These are phyloP conservation scores for Xanthoparmelia taractica DNA, from an alignment of 495 filamentous ascomycete species.

Conservation along the genomic window DNA sequence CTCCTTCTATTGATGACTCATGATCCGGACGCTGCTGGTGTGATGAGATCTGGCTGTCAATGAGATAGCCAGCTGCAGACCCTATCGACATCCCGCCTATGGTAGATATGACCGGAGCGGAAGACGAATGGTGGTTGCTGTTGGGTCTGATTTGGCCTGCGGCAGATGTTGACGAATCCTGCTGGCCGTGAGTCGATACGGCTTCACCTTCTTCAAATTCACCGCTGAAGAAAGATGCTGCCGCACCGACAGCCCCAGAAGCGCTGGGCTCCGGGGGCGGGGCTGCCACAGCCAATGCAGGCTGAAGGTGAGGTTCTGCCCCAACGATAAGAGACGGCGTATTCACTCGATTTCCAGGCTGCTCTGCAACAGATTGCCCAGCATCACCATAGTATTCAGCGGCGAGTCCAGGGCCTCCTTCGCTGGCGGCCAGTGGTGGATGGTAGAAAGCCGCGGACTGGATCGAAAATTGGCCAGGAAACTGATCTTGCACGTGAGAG, in stretches of 20 bases:
- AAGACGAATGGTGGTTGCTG: conserved; percentile 23
- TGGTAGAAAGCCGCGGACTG: conserved; percentile 41
- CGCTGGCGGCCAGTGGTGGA: conserved; percentile 41
- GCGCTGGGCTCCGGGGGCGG: conserved; percentile 48
- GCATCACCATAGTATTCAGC: conserved; percentile 62
- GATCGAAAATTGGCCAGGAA: conserved; percentile 50
- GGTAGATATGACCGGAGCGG: conserved; percentile 29
- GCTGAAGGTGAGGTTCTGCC: conserved; percentile 44
- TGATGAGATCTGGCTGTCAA: conserved; percentile 36
- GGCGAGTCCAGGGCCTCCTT: conserved; percentile 45
- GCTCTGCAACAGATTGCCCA: conserved; percentile 52
- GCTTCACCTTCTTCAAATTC: conserved; percentile 15
- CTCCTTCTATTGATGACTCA: conserved; percentile 26
- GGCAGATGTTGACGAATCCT: conserved; percentile 3
- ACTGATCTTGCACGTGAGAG: conserved; percentile 50
- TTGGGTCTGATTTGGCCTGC: conserved; percentile 12
- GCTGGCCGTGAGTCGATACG: conserved; percentile 11
- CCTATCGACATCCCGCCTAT: conserved; percentile 41
- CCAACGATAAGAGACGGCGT: conserved; percentile 45
- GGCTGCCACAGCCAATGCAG: conserved; percentile 40
- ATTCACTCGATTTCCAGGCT: conserved; percentile 51
- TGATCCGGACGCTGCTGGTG: conserved; percentile 30
- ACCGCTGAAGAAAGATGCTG: conserved; percentile 39
- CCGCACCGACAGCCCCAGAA: conserved; percentile 43
- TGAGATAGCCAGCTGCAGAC: conserved; percentile 44